Percentiles rank a stretch among this genome's conserved stretches.
Evolutionary conservation across 2,329 filamentous ascomycete species (phyloP).

Genomic region (Elsinoe fawcettii): DNA sequence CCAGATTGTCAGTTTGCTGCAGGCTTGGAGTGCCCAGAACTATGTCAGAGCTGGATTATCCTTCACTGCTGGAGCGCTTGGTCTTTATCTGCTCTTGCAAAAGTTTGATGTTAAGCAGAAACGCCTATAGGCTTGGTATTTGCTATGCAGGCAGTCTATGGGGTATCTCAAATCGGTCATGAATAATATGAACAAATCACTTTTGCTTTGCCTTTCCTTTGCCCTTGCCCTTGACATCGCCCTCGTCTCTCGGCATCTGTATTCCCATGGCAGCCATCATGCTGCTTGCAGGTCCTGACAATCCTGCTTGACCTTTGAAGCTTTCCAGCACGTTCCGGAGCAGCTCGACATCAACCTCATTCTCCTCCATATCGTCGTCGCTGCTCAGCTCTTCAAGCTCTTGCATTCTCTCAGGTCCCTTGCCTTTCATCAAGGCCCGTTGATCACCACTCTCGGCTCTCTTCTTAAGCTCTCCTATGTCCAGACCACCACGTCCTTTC

Average conservation of each 20-base stretch:
- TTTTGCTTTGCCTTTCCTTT: background rate
- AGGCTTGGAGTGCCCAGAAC: conserved; percentile 9
- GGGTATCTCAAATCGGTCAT: conserved; percentile 10
- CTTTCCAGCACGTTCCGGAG: conserved; percentile 87
- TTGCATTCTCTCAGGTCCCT: conserved; percentile 22
- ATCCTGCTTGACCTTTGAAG: conserved; percentile 82
- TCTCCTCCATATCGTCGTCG: conserved; percentile 46
- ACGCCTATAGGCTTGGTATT: background rate
- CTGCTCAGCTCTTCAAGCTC: conserved; percentile 23
- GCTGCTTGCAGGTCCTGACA: conserved; percentile 79
- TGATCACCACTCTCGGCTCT: conserved; percentile 17
- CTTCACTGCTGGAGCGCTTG: background rate
- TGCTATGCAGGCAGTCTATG: background rate
- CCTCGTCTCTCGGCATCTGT: conserved; percentile 70
- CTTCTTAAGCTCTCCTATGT: conserved; percentile 30
- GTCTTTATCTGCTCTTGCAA: background rate
- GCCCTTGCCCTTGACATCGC: conserved; percentile 31
- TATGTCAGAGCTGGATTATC: conserved; percentile 1
- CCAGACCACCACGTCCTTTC: conserved; percentile 58
- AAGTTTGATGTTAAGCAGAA: conserved; percentile 5
- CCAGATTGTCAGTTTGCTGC: background rate
- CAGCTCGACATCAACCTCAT: conserved; percentile 77
- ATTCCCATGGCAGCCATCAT: conserved; percentile 81
- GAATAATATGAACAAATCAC: background rate
- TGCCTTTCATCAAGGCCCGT: conserved; percentile 22